These are phyloP conservation scores for Phytophthora sp. DNA, from an alignment of 352 stramenopile genomes.

Conservation along the genomic window DNA sequence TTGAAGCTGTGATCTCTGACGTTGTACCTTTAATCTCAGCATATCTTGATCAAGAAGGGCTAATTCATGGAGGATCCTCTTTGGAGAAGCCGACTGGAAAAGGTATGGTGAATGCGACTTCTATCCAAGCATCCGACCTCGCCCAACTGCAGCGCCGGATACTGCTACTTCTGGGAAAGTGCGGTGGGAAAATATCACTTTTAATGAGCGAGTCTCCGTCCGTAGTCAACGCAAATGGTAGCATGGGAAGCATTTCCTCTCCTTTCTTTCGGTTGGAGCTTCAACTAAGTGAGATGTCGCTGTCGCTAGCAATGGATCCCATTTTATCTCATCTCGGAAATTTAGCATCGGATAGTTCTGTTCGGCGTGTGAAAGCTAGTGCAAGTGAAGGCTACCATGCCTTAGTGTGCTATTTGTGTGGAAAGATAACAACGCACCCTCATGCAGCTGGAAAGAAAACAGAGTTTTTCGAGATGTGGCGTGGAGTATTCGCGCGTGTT, in stretches of 20 bases:
- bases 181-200: conserved; percentile 50
- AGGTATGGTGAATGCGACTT: conserved; percentile 10
- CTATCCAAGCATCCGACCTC: conserved; percentile 37
- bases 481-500: conserved; percentile 53
- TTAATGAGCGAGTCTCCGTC: conserved; percentile 49
- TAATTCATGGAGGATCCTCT: conserved; percentile 11
- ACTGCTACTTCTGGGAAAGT: conserved; percentile 62
- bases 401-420: conserved; percentile 71
- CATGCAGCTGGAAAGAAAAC: conserved; percentile 67
- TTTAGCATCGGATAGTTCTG: conserved; percentile 56
- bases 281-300: conserved; percentile 45
- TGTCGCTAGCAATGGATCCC: conserved; percentile 52
- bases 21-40: conserved; percentile 53
- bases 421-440: conserved; percentile 70
- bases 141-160: conserved; percentile 65
- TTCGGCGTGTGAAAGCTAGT: conserved; percentile 64
- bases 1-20: conserved; percentile 46
- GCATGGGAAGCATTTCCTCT: conserved; percentile 29
- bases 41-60: conserved; percentile 59
- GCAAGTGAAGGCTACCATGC: conserved; percentile 77
- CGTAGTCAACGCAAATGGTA: conserved; percentile 8
- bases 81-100: conserved; percentile 16
- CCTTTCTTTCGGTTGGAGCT: conserved; percentile 51
- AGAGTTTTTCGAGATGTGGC: conserved; percentile 67
- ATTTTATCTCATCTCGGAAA: conserved; percentile 60